Base-by-base conservation (phyloP, 148 eudicot species). In the Bassia scoparia region DNA sequence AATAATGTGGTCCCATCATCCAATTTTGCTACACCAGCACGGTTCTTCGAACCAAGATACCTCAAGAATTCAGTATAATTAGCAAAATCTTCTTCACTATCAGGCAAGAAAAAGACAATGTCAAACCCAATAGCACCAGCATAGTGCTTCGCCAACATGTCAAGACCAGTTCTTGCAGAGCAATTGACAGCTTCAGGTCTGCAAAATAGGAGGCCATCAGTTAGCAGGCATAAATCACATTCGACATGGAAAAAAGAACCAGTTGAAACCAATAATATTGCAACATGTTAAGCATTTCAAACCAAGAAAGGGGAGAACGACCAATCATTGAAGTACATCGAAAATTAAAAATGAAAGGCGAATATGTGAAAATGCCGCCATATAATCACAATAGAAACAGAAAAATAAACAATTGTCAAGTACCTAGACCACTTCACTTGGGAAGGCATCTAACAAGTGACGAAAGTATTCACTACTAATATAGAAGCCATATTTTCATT, bases 11-110 rank as follows among this genome's bases (percentile, higher is more conserved):
- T 95, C 18, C 99, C 97, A 81, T 95, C 96, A 78, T 88, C 94
- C 79, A 88, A 90, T 77, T 83, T 92, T 21, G 92, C 99, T 49
- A 95, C 99, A 71, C 97, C 99, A 63, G 94, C 99, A 53, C 99
- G 89, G 66, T 86, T 69, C 81, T 79, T 95, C 24, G 84, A 81
- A 67, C 90, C 90, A 70, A 95, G 87, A 72, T 87, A 92, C n/a
- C 84, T 83, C 48, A 95, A 74, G 44, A 95, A 95, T 80, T 95
- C 99, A 27, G 99, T 95, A 68, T 95, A 95, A 14, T 92, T 84
- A 68, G 93, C 92, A 78, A 95, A 95, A 87, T 95, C 99, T 0
- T 87, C 92, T 73, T 87, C 96, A 79, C 96, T 89, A 52, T 95
- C 99, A 14, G 99, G 99, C 81, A 95, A 83, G 85, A 95, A 95